Base-by-base conservation (phyloP, 225 moss, liverwort and hornwort genomes). In the Sphagnum contortum region DNA sequence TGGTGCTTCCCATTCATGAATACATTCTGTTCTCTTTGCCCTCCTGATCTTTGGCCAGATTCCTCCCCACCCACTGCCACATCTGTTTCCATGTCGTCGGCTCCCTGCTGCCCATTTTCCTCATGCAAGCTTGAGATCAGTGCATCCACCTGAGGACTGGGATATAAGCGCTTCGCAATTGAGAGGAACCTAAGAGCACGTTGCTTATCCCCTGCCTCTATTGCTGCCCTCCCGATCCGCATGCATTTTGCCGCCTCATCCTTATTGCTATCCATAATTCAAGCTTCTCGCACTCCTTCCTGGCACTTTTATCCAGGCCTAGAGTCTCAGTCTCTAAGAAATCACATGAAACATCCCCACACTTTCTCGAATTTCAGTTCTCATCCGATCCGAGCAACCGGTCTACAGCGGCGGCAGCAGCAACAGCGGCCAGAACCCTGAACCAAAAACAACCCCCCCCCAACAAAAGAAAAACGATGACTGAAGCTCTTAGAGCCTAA, bases 211-310 rank as follows among this genome's bases (percentile, higher is more conserved):
- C 98, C 98, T 3, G 85, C 83, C 69, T 86, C 89, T 81, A 93
- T 70, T 10, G 98, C 91, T 56, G 67, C 77, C 70, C 83, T 80
- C 46, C 83, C 98, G 55, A 93, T 91, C 72, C 73, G 76, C 87
- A 98, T 91, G 79, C 98, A 98, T 75, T 87, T 87, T 77, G 71
- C 66, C 57, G 78, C 93, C 76, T 98, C 98, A 80, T 98, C 98
- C 76, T 93, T 98, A 65, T 98, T 98, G 69, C 98, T 75, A 76
- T 98, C 98, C 98, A 98, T 98, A 48, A 44, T 61, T 61, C 29
- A 29, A 29, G 29, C 29, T 29, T 29, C 29, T 29, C 29, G 0
- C 29, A 29, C 29, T 29, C 29, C 29, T 29, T 29, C 29, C 29
- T 29, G 29, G 0, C 29, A 29, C 29, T 29, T 29, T 29, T 29